Evolutionary conservation across 306 rosid genomes (phyloP).

Genomic region (Begonia loranthoides): DNA sequence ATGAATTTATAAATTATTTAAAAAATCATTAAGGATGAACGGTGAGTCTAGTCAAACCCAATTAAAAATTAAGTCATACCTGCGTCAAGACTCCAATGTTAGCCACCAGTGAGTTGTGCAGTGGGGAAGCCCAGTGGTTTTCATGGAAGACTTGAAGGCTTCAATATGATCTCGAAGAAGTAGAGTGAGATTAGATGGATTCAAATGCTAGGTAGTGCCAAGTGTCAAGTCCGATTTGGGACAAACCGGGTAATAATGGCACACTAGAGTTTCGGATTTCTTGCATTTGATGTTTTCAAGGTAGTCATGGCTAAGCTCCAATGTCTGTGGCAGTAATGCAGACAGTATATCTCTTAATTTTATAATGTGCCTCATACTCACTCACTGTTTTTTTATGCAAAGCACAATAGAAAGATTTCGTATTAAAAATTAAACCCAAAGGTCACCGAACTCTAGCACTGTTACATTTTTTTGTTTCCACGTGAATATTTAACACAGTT

Average conservation of each 20-base stretch:
- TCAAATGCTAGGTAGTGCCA: conserved; percentile 67
- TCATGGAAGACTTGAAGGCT: conserved; percentile 60
- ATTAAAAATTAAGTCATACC: no score
- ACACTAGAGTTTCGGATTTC: conserved; percentile 39
- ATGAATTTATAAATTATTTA: no score
- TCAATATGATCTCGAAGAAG: conserved; percentile 59
- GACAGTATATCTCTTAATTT: conserved; percentile 30
- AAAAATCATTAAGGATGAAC: no score
- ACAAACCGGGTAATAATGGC: conserved; percentile 76
- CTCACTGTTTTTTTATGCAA: conserved; percentile 40
- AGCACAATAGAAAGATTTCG: background rate
- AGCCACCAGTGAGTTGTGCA: conserved; percentile 40
- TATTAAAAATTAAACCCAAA: background rate
- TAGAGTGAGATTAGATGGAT: conserved; percentile 56
- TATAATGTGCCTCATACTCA: conserved; percentile 31
- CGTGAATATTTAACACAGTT: no score
- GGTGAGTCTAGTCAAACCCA: no score
- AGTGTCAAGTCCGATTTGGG: conserved; percentile 63
- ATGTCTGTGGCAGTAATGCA: conserved; percentile 48
- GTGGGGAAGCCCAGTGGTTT: conserved; percentile 62
- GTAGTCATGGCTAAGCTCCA: conserved; percentile 37
- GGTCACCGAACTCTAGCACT: no score
- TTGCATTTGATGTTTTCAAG: conserved; percentile 42
- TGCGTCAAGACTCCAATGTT: conserved; percentile 73
- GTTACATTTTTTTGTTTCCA: conserved; percentile 1